Conservation (phyloP, 2,329 filamentous ascomycete species). For the Hortaea sp. region DNA sequence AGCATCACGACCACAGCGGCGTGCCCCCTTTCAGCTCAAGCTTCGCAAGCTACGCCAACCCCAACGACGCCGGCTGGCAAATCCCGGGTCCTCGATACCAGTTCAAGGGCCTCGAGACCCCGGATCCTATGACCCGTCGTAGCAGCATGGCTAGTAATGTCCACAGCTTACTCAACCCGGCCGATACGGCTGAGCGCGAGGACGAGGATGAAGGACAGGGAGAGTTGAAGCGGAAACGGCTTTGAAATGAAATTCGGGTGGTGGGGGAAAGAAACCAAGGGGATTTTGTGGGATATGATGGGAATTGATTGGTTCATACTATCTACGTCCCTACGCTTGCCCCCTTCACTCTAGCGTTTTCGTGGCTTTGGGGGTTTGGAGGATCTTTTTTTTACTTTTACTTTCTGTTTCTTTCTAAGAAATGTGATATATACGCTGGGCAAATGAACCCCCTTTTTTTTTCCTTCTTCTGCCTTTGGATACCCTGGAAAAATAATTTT, state of each 20-base stretch:
- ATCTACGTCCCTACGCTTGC: too few relatives aligned
- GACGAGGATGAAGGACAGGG: constrained; percentile 53
- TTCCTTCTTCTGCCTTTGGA: too few relatives aligned
- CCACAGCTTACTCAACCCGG: constrained; percentile 57
- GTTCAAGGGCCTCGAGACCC: constrained; percentile 40
- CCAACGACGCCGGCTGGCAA: constrained; percentile 40
- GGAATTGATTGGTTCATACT: too few relatives aligned
- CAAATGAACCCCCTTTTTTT: too few relatives aligned
- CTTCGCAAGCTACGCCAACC: constrained; percentile 26
- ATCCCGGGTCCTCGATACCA: constrained; percentile 41
- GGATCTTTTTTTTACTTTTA: too few relatives aligned
- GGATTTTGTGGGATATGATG: too few relatives aligned
- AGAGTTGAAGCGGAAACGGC: constrained; percentile 52
- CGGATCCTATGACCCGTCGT: constrained; percentile 53
- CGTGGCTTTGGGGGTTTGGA: too few relatives aligned
- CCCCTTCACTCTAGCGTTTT: too few relatives aligned
- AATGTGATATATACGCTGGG: too few relatives aligned
- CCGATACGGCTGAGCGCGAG: constrained; percentile 55
- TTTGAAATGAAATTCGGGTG: neutral
- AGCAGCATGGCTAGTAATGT: constrained; percentile 65
- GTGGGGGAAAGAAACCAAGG: too few relatives aligned
- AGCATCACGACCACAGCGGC: constrained; percentile 9
- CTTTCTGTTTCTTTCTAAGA: too few relatives aligned
- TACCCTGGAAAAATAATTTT: too few relatives aligned
- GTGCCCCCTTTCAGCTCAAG: constrained; percentile 35